These are phyloP conservation scores for Vigna trinervia DNA, from an alignment of 306 rosid species.

Conservation along the genomic window DNA sequence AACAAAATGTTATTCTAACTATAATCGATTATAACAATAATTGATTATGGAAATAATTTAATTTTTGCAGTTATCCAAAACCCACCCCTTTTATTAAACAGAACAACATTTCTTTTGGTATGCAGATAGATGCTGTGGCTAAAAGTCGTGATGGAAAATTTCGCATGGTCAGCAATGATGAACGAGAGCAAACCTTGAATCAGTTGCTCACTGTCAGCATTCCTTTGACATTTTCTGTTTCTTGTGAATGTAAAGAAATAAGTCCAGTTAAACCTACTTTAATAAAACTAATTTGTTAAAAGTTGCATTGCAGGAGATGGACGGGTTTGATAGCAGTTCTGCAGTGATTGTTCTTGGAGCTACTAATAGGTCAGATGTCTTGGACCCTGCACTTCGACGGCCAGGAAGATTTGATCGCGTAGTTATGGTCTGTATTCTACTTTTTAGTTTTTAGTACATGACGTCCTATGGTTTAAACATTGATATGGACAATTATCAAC, in stretches of 20 bases:
- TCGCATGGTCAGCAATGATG: slow-evolving; percentile 94
- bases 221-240: slow-evolving; percentile 41
- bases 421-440: slow-evolving; percentile 73
- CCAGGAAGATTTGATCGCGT: slow-evolving; percentile 99
- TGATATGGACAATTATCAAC: slow-evolving; percentile 34
- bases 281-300: slow-evolving; percentile 29
- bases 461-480: slow-evolving; percentile 33
- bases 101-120: slow-evolving; percentile 32
- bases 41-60: too few relatives aligned
- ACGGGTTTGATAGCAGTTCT: slow-evolving; percentile 97
- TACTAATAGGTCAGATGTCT: slow-evolving; percentile 88
- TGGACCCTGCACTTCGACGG: slow-evolving; percentile 99
- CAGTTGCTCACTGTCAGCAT: slow-evolving; percentile 92
- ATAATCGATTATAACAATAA: too few relatives aligned
- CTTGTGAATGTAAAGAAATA: slow-evolving; percentile 22
- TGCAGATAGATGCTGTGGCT: slow-evolving; percentile 98
- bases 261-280: not conserved
- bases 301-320: slow-evolving; percentile 84
- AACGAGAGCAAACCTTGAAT: slow-evolving; percentile 96
- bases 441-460: slow-evolving; percentile 23
- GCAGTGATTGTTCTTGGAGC: slow-evolving; percentile 98
- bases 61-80: too few relatives aligned
- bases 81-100: not conserved
- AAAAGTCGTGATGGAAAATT: slow-evolving; percentile 98
- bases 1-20: too few relatives aligned